Percentiles rank a stretch among this genome's conserved stretches.
phyloP scores from a whole-genome alignment of 1,139 yeast genomes.

The Protomyces inundatus region DNA sequence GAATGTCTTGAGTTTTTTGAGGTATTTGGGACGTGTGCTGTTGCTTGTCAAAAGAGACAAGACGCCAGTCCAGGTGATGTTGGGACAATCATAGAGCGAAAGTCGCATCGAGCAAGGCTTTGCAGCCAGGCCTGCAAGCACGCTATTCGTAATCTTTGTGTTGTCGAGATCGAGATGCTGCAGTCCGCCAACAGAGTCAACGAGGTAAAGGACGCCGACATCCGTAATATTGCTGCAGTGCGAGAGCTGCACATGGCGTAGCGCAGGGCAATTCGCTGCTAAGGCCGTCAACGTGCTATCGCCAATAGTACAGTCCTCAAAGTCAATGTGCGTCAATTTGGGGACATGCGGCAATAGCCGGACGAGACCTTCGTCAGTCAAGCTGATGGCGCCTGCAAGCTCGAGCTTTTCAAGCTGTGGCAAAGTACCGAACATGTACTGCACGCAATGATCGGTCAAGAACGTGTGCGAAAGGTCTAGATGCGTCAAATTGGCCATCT shows the following conservation, averaged over 20 bases:
- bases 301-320: constrained; percentile 29
- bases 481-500: constrained; percentile 13
- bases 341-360: constrained; percentile 27
- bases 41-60: constrained; percentile 29
- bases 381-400: constrained; percentile 17
- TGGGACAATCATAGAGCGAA: constrained; percentile 31
- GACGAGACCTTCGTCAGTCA: constrained; percentile 28
- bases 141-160: constrained; percentile 28
- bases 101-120: constrained; percentile 23
- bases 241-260: constrained; percentile 30
- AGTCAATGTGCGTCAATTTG: constrained; percentile 29
- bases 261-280: constrained; percentile 6
- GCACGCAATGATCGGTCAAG: constrained; percentile 26
- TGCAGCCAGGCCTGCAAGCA: constrained; percentile 15
- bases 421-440: constrained; percentile 26
- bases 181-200: constrained; percentile 22
- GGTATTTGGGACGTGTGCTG: constrained; percentile 12
- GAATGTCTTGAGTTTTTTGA: constrained; percentile 26
- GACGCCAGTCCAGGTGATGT: constrained; percentile 31
- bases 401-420: constrained; percentile 29
- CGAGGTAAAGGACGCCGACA: constrained; percentile 22
- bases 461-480: constrained; percentile 24
- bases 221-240: constrained; percentile 27
- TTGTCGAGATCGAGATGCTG: constrained; percentile 30
- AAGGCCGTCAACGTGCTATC: constrained; percentile 26